Evolutionary conservation across 345 rosid species (phyloP), one percentile per base, ranked within the genome.

Genomic region (Populus davidiana): DNA sequence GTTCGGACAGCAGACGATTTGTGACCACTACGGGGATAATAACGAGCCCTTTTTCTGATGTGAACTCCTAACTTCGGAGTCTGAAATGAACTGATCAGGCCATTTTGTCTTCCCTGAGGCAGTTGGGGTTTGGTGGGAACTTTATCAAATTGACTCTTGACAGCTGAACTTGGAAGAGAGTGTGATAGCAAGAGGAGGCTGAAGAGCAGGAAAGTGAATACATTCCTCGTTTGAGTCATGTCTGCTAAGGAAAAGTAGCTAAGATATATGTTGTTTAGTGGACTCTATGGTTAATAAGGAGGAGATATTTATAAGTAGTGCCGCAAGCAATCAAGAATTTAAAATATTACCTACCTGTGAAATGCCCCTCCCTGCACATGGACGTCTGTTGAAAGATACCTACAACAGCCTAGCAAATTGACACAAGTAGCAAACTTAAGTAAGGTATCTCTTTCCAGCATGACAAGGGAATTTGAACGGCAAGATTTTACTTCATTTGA

Each of bases 81-180:
- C 29, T 20, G 43, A 2, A 18, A 43, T 12, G 50, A 25, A 23
- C 38, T 36, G 36, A n/a, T 3, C 63, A 43, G 21, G 20, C 62
- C 31, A 2, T 35, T 56, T 33, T 33, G 38, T 31, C 63, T 56
- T 10, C 39, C 67, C 12, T 8, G 13, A 4, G 13, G 23, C 35
- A 68, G 63, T 27, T 59, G 67, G 56, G 39, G 21, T 20, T 5
- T 10, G 44, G 36, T 56, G 1, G 35, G 65, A 36, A 41, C 62
- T 5, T 29, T 50, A 16, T 65, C 16, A 6, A 52, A n/a, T 25
- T 72, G 64, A 25, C 9, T 5, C 31, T 38, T 49, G 33, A 5
- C 65, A 68, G 78, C 54, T 17, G 82, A 72, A 44, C 38, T 63
- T 44, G 79, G 66, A 77, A 83, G 74, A 54, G 74, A 56, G 5